Evolutionary conservation across 306 rosid species (phyloP), one percentile per base, ranked within the genome.

Genomic region (Glycine latifolia): DNA sequence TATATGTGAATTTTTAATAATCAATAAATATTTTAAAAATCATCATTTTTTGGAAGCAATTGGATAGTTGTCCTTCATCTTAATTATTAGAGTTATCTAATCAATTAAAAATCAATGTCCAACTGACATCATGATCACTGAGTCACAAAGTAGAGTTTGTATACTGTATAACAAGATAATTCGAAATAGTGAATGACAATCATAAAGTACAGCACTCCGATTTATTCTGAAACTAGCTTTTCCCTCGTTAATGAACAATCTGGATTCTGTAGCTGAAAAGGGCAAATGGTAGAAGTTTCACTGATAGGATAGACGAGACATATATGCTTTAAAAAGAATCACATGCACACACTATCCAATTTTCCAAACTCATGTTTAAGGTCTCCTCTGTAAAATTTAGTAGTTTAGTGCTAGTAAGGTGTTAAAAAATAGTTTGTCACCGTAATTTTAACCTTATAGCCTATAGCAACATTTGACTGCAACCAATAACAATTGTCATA

Each of bases 51-150:
- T 2, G 41, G 54, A 77, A 71, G 43, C 13, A 56, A 54, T 62
- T 61, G 20, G 69, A 10, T 44, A 10, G 43, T 4, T 3, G 3
- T 11, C 14, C 3, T 37, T 37, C 13, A 11, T 50, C 12, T 20
- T 50, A 10, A 50, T 11, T 13, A 41, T 82, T 41, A 67, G 81
- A 74, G n/a, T 76, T 53, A 56, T 74, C 15, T 63, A 43, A 85
- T 71, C 79, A 63, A 39, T 71, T 77, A 77, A 77, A 66, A 67
- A 73, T 74, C 59, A 37, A 14, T 81, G 66, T 81, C 41, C 65
- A 82, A 58, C 58, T 71, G 73, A 86, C 67, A 82, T 84, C 76
- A 86, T 72, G 65, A 50, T 52, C 61, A 47, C 8, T 7, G 33
- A 71, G 68, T 49, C 55, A 76, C 79, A 50, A 61, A 37, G 67